Evolutionary conservation across 2,329 filamentous ascomycete genomes (phyloP).

Genomic region (Alternaria longipes): DNA sequence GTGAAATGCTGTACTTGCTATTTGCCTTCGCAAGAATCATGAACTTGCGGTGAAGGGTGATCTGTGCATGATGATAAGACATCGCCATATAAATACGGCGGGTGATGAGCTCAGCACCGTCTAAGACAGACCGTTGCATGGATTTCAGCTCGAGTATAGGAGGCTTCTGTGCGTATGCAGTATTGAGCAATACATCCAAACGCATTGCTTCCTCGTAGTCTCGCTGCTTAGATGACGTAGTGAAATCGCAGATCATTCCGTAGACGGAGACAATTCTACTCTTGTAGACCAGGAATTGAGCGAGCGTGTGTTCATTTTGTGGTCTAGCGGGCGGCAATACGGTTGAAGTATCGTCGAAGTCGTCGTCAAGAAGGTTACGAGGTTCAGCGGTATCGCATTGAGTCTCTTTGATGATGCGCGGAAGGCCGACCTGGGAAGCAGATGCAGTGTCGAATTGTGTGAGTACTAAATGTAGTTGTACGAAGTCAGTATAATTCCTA

Average conservation of each 20-base stretch:
- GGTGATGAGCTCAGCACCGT: slow-evolving; percentile 2
- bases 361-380: not conserved
- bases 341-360: not conserved
- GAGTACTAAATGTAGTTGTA: not conserved
- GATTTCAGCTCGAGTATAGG: not conserved
- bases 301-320: not conserved
- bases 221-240: slow-evolving; percentile 1
- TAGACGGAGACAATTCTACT: not conserved
- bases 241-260: slow-evolving; percentile 3
- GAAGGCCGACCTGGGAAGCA: slow-evolving; percentile 1
- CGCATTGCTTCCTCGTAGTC: not conserved
- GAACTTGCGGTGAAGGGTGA: not conserved
- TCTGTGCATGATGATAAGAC: not conserved
- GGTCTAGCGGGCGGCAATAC: not conserved
- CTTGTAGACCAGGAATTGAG: not conserved
- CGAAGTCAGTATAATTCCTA: no score
- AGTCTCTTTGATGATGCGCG: slow-evolving; percentile 1
- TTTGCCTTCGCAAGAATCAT: not conserved
- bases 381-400: not conserved
- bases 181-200: not conserved
- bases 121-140: not conserved
- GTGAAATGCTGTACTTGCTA: not conserved
- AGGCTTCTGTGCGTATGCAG: not conserved
- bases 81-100: slow-evolving; percentile 1
- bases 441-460: not conserved